Evolutionary conservation across 495 filamentous ascomycete species (phyloP), one percentile per base, ranked within the genome.

Genomic region (Hyaloscypha bicolor): DNA sequence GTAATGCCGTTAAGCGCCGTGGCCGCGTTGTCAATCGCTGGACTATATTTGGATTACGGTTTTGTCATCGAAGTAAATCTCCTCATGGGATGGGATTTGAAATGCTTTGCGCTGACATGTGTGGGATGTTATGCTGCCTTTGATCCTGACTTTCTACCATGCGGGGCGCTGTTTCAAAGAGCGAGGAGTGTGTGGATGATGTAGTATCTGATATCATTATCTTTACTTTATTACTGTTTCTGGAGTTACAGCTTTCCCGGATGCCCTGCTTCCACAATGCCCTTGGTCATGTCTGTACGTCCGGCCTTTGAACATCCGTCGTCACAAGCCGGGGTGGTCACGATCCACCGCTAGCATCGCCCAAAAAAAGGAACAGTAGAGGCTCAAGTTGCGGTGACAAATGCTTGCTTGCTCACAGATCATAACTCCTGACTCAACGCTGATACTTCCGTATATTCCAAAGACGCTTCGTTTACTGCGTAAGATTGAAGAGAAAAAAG

Each of bases 391-490:
- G 33, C n/a, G 51, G 33, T 55, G 62, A 4, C 51, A 64, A 55
- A 32, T 39, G 45, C 45, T 48, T 48, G 42, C 21, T 6, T 56
- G 22, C 53, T 53, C n/a, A 33, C 16, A 48, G 32, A 61, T 31
- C 22, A 32, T 57, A 71, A 70, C 67, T 62, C 67, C 71, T 57
- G 48, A 72, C 70, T 69, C 71, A 65, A 68, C 71, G 71, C 71
- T 72, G 64, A 71, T 68, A 58, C 57, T 55, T 31, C 58, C 48
- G 62, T 62, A 42, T 63, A 69, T 69, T 55, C 60, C 59, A 33
- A 29, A 73, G 65, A 69, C 65, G 68, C 65, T 68, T 62, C 68
- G 65, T 73, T 66, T 73, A 62, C 62, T 70, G 68, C 71, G 61
- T 55, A 42, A 51, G 1, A 51, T 60, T 45, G 58, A 62, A 62